These are phyloP conservation scores for Hymenoscyphus albidus DNA, from an alignment of 2,329 filamentous ascomycete genomes.

Conservation along the genomic window DNA sequence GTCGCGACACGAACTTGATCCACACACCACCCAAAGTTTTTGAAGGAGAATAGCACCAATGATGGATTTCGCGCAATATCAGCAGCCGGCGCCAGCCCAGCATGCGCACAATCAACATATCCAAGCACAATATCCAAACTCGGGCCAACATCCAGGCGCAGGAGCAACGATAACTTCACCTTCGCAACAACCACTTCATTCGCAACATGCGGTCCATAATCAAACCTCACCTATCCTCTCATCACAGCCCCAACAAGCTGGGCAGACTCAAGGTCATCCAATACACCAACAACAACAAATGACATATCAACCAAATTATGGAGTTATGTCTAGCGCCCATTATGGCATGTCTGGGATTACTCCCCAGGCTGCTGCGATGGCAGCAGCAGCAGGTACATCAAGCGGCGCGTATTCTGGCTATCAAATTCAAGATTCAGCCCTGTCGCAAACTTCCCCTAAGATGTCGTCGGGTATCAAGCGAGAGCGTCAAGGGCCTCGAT, in stretches of 20 bases:
- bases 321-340: slow-evolving; percentile 73
- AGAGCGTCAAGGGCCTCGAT: slow-evolving; percentile 69
- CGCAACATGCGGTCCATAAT: slow-evolving; percentile 53
- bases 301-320: slow-evolving; percentile 74
- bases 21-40: slow-evolving; percentile 29
- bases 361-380: slow-evolving; percentile 82
- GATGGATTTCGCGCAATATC: slow-evolving; percentile 75
- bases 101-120: slow-evolving; percentile 58
- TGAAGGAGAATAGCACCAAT: slow-evolving; percentile 39
- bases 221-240: slow-evolving; percentile 78
- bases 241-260: slow-evolving; percentile 69
- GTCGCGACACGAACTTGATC: slow-evolving; percentile 12
- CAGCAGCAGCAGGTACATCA: slow-evolving; percentile 82
- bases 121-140: slow-evolving; percentile 59
- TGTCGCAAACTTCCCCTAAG: slow-evolving; percentile 70
- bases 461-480: slow-evolving; percentile 66
- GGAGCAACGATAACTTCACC: slow-evolving; percentile 63
- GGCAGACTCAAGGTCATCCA: slow-evolving; percentile 55
- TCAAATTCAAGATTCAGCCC: slow-evolving; percentile 66
- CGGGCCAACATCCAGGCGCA: slow-evolving; percentile 48
- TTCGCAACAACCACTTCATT: slow-evolving; percentile 64
- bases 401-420: slow-evolving; percentile 65
- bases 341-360: slow-evolving; percentile 74
- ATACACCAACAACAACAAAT: slow-evolving; percentile 59
- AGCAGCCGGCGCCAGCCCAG: slow-evolving; percentile 56